Conservation (phyloP, 2,329 filamentous ascomycete genomes). For the Arthrobotrys entomopaga region DNA sequence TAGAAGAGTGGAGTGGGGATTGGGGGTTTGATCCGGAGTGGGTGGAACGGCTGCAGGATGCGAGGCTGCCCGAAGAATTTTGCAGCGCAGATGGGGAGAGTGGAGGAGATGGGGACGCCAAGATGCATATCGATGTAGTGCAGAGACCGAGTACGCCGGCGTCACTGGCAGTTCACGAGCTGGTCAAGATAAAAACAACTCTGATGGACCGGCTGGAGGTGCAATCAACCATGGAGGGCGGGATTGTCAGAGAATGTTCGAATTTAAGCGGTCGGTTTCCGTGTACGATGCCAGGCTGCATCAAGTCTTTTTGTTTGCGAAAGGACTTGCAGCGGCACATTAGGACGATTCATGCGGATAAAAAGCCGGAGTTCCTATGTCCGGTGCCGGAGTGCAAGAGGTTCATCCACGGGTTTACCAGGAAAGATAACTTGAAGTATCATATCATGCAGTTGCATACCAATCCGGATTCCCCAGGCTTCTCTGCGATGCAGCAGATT, state of each 20-base stretch:
- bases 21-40: slow-evolving; percentile 54
- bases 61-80: slow-evolving; percentile 44
- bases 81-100: not conserved
- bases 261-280: slow-evolving; percentile 32
- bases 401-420: slow-evolving; percentile 42
- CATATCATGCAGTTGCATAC: slow-evolving; percentile 55
- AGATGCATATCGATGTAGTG: slow-evolving; percentile 5
- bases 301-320: slow-evolving; percentile 47
- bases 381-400: slow-evolving; percentile 47
- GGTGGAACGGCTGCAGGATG: slow-evolving; percentile 48
- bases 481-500: slow-evolving; percentile 33
- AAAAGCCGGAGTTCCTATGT: slow-evolving; percentile 48
- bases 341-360: slow-evolving; percentile 41
- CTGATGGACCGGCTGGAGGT: slow-evolving; percentile 28
- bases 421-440: slow-evolving; percentile 53
- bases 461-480: slow-evolving; percentile 39
- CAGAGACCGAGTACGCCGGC: slow-evolving; percentile 11
- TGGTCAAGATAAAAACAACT: slow-evolving; percentile 1
- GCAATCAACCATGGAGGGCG: slow-evolving; percentile 10
- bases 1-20: slow-evolving; percentile 53
- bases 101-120: not conserved
- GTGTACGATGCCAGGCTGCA: slow-evolving; percentile 23
- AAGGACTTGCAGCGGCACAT: slow-evolving; percentile 49
- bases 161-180: not conserved
- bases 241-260: slow-evolving; percentile 15